Conservation (phyloP, 2,329 filamentous ascomycete species). For the Mollisiaceae sp. region DNA sequence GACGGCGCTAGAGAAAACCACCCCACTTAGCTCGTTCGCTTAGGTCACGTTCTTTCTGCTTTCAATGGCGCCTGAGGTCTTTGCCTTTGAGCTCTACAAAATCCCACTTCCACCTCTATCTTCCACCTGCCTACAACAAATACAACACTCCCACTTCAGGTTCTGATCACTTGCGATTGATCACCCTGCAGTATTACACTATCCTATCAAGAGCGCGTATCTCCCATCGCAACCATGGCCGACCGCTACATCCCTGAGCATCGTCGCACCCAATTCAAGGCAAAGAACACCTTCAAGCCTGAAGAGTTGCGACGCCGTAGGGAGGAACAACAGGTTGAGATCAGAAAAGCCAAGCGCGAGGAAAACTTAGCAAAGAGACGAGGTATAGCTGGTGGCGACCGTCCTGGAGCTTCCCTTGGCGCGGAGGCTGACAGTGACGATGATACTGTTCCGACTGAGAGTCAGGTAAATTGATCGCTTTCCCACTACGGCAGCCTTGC, state of each 20-base stretch:
- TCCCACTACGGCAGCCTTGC: neutral
- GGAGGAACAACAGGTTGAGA: slow-evolving; percentile 99
- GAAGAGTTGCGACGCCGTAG: slow-evolving; percentile 97
- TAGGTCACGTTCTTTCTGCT: slow-evolving; percentile 25
- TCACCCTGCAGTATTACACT: slow-evolving; percentile 18
- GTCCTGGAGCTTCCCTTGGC: slow-evolving; percentile 80
- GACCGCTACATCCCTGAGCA: slow-evolving; percentile 99
- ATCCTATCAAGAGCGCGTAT: slow-evolving; percentile 23
- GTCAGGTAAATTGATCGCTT: slow-evolving; percentile 72
- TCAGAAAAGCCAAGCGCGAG: slow-evolving; percentile 97
- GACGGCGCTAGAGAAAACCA: slow-evolving; percentile 18
- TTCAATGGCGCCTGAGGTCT: slow-evolving; percentile 22
- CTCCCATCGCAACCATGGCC: slow-evolving; percentile 67
- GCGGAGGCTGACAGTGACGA: slow-evolving; percentile 96
- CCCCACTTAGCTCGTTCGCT: slow-evolving; percentile 22
- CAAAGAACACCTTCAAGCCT: slow-evolving; percentile 98
- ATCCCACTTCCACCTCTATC: slow-evolving; percentile 28
- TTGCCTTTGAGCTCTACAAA: slow-evolving; percentile 28
- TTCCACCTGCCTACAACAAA: slow-evolving; percentile 12
- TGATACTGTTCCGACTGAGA: slow-evolving; percentile 92
- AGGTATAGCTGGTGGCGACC: slow-evolving; percentile 84
- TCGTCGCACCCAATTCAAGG: slow-evolving; percentile 99
- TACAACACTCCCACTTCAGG: slow-evolving; percentile 21
- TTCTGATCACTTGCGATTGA: slow-evolving; percentile 27
- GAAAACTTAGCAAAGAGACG: slow-evolving; percentile 98